phyloP scores from a whole-genome alignment of 1,284 basidiomycete genomes.

The Rhodofomes roseus region DNA sequence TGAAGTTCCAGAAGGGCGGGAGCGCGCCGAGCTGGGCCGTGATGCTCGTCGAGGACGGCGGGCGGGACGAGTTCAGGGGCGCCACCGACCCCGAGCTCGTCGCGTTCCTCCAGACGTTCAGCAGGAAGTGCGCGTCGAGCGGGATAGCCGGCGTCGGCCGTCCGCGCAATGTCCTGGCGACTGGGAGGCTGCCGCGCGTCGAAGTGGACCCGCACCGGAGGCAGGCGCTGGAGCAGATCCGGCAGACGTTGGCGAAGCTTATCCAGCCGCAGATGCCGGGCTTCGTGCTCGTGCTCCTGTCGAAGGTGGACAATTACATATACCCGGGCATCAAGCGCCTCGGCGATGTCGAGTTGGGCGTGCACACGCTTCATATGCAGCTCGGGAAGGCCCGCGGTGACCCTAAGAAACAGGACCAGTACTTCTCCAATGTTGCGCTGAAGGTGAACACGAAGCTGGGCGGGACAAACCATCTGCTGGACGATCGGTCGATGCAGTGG shows the following conservation, averaged over 20 bases:
- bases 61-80: constrained; percentile 33
- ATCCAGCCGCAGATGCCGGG: constrained; percentile 36
- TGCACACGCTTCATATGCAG: constrained; percentile 68
- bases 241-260: constrained; percentile 33
- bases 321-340: constrained; percentile 77
- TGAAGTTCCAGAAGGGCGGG: constrained; percentile 56
- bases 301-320: constrained; percentile 60
- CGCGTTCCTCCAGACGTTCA: constrained; percentile 45
- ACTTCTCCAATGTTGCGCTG: constrained; percentile 68
- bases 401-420: constrained; percentile 60
- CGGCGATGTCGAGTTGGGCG: constrained; percentile 61
- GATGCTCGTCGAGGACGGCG: constrained; percentile 49
- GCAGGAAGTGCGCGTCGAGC: constrained; percentile 45
- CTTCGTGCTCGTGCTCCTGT: constrained; percentile 63
- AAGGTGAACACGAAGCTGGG: constrained; percentile 75
- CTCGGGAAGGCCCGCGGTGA: constrained; percentile 55
- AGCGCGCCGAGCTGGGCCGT: constrained; percentile 54
- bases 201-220: constrained; percentile 39
- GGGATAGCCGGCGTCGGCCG: constrained; percentile 44
- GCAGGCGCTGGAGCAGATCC: constrained; percentile 38
- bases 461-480: constrained; percentile 70
- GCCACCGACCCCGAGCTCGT: constrained; percentile 37
- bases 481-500: constrained; percentile 55
- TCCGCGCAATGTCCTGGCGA: constrained; percentile 37
- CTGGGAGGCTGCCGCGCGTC: constrained; percentile 23